Conservation (phyloP, 169 alveolate species). For the Cystoisospora suis region DNA sequence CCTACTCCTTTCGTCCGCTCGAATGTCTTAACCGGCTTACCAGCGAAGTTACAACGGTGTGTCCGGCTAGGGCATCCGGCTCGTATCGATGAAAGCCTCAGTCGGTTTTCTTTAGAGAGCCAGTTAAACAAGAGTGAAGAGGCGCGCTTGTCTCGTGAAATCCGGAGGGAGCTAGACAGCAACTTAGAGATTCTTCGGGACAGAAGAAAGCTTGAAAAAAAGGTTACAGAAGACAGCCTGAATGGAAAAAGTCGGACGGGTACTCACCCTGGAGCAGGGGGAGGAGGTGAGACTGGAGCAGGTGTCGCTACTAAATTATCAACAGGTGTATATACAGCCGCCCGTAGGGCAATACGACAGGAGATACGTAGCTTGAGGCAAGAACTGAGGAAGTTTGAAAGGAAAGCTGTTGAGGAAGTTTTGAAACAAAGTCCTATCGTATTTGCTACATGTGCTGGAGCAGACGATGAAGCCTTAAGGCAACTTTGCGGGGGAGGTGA, state of each 20-base stretch:
- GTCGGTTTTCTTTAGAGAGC: not conserved
- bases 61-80: conserved; percentile 59
- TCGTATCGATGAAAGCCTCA: conserved; percentile 21
- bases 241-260: not conserved
- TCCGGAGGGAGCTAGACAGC: conserved; percentile 4
- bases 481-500: not conserved
- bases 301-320: not conserved
- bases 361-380: not conserved
- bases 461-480: conserved; percentile 12
- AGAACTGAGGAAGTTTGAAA: not conserved
- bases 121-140: conserved; percentile 4
- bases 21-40: not conserved
- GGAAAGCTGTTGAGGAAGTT: conserved; percentile 14
- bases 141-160: not conserved
- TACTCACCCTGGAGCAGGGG: not conserved
- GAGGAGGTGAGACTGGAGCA: not conserved
- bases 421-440: conserved; percentile 9
- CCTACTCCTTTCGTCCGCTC: no score
- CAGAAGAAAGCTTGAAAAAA: conserved; percentile 1
- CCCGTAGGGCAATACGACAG: conserved; percentile 7
- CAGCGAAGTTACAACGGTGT: conserved; percentile 1
- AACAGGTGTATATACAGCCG: not conserved
- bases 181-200: not conserved
- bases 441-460: conserved; percentile 56
- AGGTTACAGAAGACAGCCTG: not conserved